A percentile compares a stretch with the other conserved stretches of the same genome.
Evolutionary conservation across 768 basidiomycete genomes (phyloP).

Genomic region (Suillus ampliporus): DNA sequence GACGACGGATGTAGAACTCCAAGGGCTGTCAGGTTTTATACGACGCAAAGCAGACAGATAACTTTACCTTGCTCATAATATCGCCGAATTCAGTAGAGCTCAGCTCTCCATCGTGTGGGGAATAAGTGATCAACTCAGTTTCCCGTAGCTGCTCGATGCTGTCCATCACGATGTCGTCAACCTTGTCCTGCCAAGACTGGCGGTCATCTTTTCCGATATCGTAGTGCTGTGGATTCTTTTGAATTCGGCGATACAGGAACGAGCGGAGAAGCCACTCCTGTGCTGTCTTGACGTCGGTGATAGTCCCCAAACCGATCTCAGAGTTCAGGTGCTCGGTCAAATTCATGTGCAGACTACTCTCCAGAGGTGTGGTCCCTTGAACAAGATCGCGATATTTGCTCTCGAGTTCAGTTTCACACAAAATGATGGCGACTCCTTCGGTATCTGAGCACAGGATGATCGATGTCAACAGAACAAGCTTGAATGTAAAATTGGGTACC

Average conservation of each 20-base stretch:
- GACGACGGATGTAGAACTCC: conserved; percentile 77
- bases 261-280: conserved; percentile 85
- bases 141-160: conserved; percentile 65
- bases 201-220: conserved; percentile 58
- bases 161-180: conserved; percentile 76
- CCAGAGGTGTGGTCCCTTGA: conserved; percentile 77
- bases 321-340: conserved; percentile 93
- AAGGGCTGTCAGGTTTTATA: conserved; percentile 13
- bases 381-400: conserved; percentile 71
- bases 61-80: conserved; percentile 80
- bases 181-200: conserved; percentile 70
- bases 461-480: conserved; percentile 8
- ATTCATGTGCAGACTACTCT: conserved; percentile 84
- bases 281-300: conserved; percentile 69
- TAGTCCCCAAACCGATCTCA: conserved; percentile 88
- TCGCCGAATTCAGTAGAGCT: conserved; percentile 78
- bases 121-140: conserved; percentile 61
- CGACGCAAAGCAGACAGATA: not conserved
- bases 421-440: conserved; percentile 81
- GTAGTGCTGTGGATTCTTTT: conserved; percentile 84
- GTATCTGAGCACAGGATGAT: conserved; percentile 56
- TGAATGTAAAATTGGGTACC: conserved; percentile 47
- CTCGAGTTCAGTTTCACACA: conserved; percentile 78
- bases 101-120: conserved; percentile 49
- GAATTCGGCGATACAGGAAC: conserved; percentile 86